phyloP scores from a whole-genome alignment of 495 filamentous ascomycete genomes.

The Aspergillus indologenus region DNA sequence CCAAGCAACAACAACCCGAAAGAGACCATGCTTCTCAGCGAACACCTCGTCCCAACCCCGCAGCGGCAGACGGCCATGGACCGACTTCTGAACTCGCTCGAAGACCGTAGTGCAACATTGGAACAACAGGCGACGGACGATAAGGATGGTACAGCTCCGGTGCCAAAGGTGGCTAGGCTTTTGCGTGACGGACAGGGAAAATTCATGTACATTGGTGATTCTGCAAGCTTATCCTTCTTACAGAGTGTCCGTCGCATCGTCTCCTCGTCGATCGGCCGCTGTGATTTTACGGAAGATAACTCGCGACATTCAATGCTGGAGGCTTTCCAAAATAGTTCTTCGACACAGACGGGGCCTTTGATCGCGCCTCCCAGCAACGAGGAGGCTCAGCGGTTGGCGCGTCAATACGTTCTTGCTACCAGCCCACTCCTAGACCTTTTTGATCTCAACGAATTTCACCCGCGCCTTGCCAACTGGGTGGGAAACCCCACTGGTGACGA shows the following conservation, averaged over 20 bases:
- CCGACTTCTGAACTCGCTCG: slow-evolving; percentile 37
- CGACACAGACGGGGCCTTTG: slow-evolving; percentile 29
- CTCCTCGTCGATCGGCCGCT: slow-evolving; percentile 59
- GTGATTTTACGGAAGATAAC: slow-evolving; percentile 67
- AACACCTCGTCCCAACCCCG: slow-evolving; percentile 31
- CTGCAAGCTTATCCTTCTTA: slow-evolving; percentile 67
- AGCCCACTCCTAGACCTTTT: slow-evolving; percentile 41
- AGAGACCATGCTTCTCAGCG: slow-evolving; percentile 41
- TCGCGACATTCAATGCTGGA: slow-evolving; percentile 67
- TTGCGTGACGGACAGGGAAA: slow-evolving; percentile 52
- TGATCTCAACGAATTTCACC: slow-evolving; percentile 34
- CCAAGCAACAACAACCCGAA: slow-evolving; percentile 29
- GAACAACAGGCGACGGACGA: slow-evolving; percentile 36
- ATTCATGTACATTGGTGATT: slow-evolving; percentile 70
- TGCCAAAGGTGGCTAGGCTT: slow-evolving; percentile 48
- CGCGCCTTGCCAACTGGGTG: slow-evolving; percentile 40
- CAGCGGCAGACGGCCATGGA: slow-evolving; percentile 43
- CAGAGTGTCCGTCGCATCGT: slow-evolving; percentile 72
- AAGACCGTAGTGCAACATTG: slow-evolving; percentile 34
- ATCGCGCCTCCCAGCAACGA: slow-evolving; percentile 31
- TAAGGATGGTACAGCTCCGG: slow-evolving; percentile 39
- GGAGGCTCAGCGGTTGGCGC: slow-evolving; percentile 36
- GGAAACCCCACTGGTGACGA: slow-evolving; percentile 39
- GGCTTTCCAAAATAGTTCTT: slow-evolving; percentile 44
- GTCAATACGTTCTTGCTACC: slow-evolving; percentile 42